Conservation (phyloP, 2,329 filamentous ascomycete species). For the Massarina eburnea region DNA sequence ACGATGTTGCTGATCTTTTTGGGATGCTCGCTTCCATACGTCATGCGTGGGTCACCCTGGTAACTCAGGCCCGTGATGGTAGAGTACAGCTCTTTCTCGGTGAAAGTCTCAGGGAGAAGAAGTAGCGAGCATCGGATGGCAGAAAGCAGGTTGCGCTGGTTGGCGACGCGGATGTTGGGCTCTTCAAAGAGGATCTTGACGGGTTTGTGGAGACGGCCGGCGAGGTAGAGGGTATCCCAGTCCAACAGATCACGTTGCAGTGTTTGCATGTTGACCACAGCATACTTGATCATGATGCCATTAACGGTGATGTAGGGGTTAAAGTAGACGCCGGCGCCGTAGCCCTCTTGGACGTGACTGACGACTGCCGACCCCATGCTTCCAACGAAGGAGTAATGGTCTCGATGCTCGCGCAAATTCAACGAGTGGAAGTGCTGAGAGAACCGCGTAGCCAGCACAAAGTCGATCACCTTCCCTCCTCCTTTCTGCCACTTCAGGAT, state of each 20-base stretch:
- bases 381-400: conserved; percentile 88
- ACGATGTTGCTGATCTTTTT: conserved; percentile 95
- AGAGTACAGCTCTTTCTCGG: conserved; percentile 82
- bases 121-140: conserved; percentile 88
- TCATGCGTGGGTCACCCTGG: conserved; percentile 94
- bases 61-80: conserved; percentile 94
- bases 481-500: conserved; percentile 84
- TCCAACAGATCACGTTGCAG: conserved; percentile 81
- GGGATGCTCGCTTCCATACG: conserved; percentile 84
- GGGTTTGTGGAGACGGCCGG: conserved; percentile 92
- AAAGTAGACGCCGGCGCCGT: conserved; percentile 95
- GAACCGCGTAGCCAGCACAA: conserved; percentile 93
- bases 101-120: conserved; percentile 80
- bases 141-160: conserved; percentile 92
- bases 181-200: conserved; percentile 97
- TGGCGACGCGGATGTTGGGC: conserved; percentile 85
- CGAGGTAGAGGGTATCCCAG: conserved; percentile 96
- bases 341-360: conserved; percentile 80
- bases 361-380: conserved; percentile 83
- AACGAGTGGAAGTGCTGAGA: conserved; percentile 96
- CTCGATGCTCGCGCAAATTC: conserved; percentile 82
- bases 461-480: conserved; percentile 95
- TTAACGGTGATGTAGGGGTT: conserved; percentile 95
- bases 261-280: conserved; percentile 91
- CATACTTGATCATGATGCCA: conserved; percentile 95